Base-by-base conservation (phyloP, 2,329 filamentous ascomycete species). In the Nemania sp. region DNA sequence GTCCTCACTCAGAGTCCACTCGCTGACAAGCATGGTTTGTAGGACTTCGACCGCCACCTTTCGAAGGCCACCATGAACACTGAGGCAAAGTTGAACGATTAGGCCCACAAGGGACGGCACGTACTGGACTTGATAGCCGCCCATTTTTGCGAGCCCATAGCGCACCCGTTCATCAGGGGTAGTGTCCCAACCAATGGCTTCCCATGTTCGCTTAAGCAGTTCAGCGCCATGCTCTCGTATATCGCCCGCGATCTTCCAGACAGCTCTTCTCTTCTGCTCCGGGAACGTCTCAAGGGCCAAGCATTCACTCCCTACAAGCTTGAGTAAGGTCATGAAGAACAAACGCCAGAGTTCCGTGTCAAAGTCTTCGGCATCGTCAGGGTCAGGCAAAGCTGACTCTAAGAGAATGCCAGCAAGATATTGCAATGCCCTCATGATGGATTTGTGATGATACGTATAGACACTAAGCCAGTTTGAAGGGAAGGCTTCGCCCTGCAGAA, bases 201-300 rank as follows among this genome's bases (percentile, higher is more conserved):
- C 91, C 95, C 95, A 99, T 5, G 90, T 94, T 29, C 87, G 85
- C 62, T 90, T 87, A 35, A 99, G 80, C 9, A 99, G 81, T 52
- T 94, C 90, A 3, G 95, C 94, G 15, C 96, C 95, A 66, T 92
- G 85, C 74, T 98, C 93, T 57, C 95, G 86, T 52, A 99, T 92
- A 76, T 99, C 96, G 5, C 95, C 95, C 3, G 94, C 95, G 72
- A 99, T 97, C 78, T 98, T 99, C 95, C 96, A 99, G 1, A 98
- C 94, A 0, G 95, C 94, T 57, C 95, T 83, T 47, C 95, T 83
- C 78, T 98, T 99, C 77, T 99, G 95, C 74, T 99, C 96, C 0
- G 95, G 92, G 72, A 97, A 98, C 0, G 93, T 97, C 73, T 99
- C 95, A 39, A 99, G 83, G 0, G 95, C 93, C 18, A 99, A 83